Evolutionary conservation across 768 basidiomycete genomes (phyloP), one percentile per base, ranked within the genome.

Genomic region (Amanita molliuscula): DNA sequence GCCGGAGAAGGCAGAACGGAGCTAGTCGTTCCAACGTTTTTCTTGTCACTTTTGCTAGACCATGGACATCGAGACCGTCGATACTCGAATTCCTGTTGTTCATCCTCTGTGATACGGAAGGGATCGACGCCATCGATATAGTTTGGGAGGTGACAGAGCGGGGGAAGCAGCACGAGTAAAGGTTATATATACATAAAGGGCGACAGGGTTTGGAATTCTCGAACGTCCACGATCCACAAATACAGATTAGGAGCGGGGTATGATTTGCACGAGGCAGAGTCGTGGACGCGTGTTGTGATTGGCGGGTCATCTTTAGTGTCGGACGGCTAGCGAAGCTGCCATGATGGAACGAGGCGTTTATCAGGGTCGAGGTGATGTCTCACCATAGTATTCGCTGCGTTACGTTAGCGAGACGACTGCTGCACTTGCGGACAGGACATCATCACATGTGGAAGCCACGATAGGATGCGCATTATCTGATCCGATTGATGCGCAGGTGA

Each of bases 1-100:
- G 53, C 15, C 58, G 58, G 54, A 59, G 60, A 37, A 69, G 59
- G 15, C 60, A 62, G 49, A 67, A 70, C 9, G 67, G 67, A 3
- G 63, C 65, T 15, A 70, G 59, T 7, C 69, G 63, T 44, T 70
- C 67, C n/a, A 69, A 58, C 3, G 66, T 64, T 54, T 69, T 70
- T 26, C 63, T 55, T 1, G 67, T 69, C 8, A 58, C 58, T 37
- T 58, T 61, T 3, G 65, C 68, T 10, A 65, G 57, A 9, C 55
- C 49, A 13, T 56, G 37, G 7, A 67, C 51, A 53, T 68, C 60
- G 6, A 67, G 53, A 26, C 52, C 55, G 8, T 50, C 41, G 23
- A 50, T 28, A 16, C 29, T 44, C 5, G 48, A 34, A 25, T 53
- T 54, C 15, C 51, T 44, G 25, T 44, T 49, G 16, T 31, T 31